Conservation (phyloP, 345 rosid genomes). For the Populus tremula region DNA sequence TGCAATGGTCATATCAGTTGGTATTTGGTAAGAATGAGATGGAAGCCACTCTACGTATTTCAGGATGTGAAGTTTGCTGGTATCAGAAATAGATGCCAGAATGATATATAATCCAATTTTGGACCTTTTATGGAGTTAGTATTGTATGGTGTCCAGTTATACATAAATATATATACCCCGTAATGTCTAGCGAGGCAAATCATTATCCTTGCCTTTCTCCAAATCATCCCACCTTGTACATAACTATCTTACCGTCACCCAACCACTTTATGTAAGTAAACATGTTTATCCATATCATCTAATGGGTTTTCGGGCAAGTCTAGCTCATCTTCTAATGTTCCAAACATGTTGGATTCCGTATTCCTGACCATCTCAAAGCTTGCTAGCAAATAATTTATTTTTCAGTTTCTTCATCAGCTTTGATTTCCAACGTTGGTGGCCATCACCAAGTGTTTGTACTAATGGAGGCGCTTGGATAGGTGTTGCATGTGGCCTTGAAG, state of each 20-base stretch:
- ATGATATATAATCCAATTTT: slow-evolving; percentile 25
- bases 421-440: not conserved
- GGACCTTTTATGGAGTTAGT: slow-evolving; percentile 20
- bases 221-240: slow-evolving; percentile 19
- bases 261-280: slow-evolving; percentile 4
- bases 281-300: slow-evolving; percentile 4
- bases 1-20: not conserved
- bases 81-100: slow-evolving; percentile 13
- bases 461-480: not conserved
- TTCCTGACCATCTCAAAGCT: not conserved
- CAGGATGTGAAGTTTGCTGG: slow-evolving; percentile 11
- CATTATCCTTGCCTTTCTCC: slow-evolving; percentile 5
- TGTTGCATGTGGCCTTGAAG: not conserved
- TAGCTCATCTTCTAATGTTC: not conserved
- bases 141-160: slow-evolving; percentile 24
- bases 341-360: slow-evolving; percentile 1
- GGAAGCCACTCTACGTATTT: not conserved
- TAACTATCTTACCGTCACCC: not conserved
- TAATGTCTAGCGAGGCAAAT: slow-evolving; percentile 5
- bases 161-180: slow-evolving; percentile 9
- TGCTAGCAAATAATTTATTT: not conserved
- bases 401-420: not conserved
- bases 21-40: slow-evolving; percentile 4
- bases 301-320: slow-evolving; percentile 1
- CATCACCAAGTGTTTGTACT: not conserved